These are phyloP conservation scores for Pisolithus thermaeus DNA, from an alignment of 1,284 basidiomycete species.

Conservation along the genomic window DNA sequence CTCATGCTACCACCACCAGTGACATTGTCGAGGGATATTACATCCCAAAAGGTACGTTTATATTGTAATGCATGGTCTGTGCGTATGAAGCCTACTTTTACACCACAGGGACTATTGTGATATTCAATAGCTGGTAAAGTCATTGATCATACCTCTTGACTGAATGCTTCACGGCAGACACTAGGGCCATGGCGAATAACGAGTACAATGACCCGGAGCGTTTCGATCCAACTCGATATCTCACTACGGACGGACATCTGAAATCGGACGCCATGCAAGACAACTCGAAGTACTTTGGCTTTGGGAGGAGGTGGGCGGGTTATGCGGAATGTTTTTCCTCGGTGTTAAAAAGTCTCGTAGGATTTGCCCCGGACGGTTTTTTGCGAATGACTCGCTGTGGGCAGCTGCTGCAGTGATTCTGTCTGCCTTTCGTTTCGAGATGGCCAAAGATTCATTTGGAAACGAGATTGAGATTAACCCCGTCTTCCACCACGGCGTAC, in stretches of 20 bases:
- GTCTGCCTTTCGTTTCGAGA: conserved; percentile 16
- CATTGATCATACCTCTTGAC: neutral
- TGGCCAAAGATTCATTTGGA: conserved; percentile 11
- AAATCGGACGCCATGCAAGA: neutral
- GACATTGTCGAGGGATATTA: conserved; percentile 37
- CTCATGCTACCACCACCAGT: conserved; percentile 36
- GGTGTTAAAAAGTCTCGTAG: neutral
- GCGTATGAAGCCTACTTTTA: neutral
- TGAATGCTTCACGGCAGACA: neutral
- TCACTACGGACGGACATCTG: conserved; percentile 1
- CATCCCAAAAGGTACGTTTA: conserved; percentile 35
- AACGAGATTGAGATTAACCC: conserved; percentile 14
- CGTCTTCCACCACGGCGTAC: conserved; percentile 9
- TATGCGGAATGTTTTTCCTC: conserved; percentile 1
- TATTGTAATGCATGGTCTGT: neutral
- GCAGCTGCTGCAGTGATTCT: conserved; percentile 18
- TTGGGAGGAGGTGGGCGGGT: conserved; percentile 5
- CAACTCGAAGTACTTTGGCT: conserved; percentile 1
- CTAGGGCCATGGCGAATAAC: conserved; percentile 41
- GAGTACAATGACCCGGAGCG: conserved; percentile 5
- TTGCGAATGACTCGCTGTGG: conserved; percentile 23
- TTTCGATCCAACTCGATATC: conserved; percentile 4
- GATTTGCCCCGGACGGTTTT: conserved; percentile 23
- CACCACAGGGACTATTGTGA: conserved; percentile 28
- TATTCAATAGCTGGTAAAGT: conserved; percentile 43